These are phyloP conservation scores for Candida buenavistaensis DNA, from an alignment of 1,139 yeast genomes.

Conservation along the genomic window DNA sequence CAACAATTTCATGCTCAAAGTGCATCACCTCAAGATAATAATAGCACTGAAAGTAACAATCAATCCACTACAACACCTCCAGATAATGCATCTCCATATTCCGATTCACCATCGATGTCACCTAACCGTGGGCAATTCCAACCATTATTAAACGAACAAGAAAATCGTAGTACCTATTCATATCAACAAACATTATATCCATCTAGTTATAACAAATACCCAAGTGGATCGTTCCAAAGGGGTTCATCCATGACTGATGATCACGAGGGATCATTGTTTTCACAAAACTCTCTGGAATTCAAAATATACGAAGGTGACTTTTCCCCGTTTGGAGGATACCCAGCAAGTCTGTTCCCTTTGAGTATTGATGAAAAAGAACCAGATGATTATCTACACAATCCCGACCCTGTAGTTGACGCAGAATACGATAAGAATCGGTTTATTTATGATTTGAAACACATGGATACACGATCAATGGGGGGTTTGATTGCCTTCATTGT, in stretches of 20 bases:
- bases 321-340: slow-evolving; percentile 94
- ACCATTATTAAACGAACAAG: too few species aligned
- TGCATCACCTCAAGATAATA: not conserved
- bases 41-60: not conserved
- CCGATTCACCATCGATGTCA: too few species aligned
- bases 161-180: too few species aligned
- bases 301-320: slow-evolving; percentile 25
- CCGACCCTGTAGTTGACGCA: slow-evolving; percentile 89
- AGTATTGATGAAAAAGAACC: slow-evolving; percentile 88
- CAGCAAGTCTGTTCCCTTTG: slow-evolving; percentile 84
- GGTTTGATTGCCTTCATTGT: slow-evolving; percentile 60
- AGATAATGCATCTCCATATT: not conserved
- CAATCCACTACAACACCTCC: slow-evolving; percentile 1
- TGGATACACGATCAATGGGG: slow-evolving; percentile 60
- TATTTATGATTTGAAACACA: slow-evolving; percentile 54
- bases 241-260: too few species aligned
- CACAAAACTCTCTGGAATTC: slow-evolving; percentile 3
- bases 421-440: slow-evolving; percentile 68
- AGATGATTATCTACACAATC: slow-evolving; percentile 90
- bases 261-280: not conserved
- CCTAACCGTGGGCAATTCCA: too few species aligned
- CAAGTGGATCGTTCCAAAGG: too few species aligned
- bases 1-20: not conserved
- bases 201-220: too few species aligned
- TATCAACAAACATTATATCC: too few species aligned